Evolutionary conservation across 2,329 filamentous ascomycete species (phyloP), one percentile per base, ranked within the genome.

Genomic region (Blastomyces parvus): DNA sequence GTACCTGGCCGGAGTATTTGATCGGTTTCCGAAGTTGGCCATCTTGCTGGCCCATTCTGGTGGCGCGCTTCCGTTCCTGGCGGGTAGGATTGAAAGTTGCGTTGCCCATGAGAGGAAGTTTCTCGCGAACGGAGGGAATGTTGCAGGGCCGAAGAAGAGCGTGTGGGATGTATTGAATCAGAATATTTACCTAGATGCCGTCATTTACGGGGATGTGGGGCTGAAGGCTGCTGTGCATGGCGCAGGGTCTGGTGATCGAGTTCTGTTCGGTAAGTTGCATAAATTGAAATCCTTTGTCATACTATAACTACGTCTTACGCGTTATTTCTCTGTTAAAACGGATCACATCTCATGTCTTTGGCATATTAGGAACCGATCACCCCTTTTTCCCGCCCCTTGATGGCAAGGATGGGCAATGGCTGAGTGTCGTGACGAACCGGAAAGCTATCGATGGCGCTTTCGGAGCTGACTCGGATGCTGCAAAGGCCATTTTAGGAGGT

Each of bases 31-130:
- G 0, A 78, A 80, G 9, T 76, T 97, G 65, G 81, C 85, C 27
- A 86, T 97, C 71, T 80, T 97, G 62, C 80, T 97, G 4, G 92
- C 92, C 0, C 92, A 97, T 76, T 91, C 89, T 30, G 92, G 92
- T 1, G 92, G 92, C 2, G 93, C 91, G 0, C 78, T 97, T 58
- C 92, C 92, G 0, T 96, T 96, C 74, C 79, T 97, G 2, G 92
- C 91, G 0, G 92, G 92, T 0, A 81, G 92, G 36, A 91, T 96
- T 60, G 91, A 96, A 76, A 92, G 88, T 71, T 96, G 91, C 72
- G 86, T 96, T 61, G 75, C 85, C 64, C 92, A 96, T 76, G 91
- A 96, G 71, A 87, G 85, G 0, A 86, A 91, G 71, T 81, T 95
- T 48, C 84, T 87, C 62, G 79, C 81, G 0, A 82, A 86, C 65